Evolutionary conservation across 2,329 filamentous ascomycete species (phyloP).

Genomic region (Colletotrichum cereale): DNA sequence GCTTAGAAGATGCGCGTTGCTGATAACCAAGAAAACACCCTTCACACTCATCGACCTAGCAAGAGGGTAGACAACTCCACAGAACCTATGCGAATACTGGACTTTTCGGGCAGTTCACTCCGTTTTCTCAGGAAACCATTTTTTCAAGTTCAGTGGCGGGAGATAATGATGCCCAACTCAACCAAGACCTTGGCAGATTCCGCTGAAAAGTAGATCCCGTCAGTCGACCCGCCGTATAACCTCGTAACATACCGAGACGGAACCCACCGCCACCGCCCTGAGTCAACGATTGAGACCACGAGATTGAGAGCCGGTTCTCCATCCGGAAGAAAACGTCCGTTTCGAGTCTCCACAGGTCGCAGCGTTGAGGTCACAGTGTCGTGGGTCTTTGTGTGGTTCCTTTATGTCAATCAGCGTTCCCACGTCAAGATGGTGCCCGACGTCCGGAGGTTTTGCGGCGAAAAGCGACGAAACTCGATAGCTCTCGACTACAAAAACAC

Average conservation of each 20-base stretch:
- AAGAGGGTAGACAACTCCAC: neutral
- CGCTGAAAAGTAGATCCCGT: slow-evolving; percentile 2
- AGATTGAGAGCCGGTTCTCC: neutral
- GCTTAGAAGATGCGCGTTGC: neutral
- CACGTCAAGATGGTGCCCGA: neutral
- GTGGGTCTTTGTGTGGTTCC: slow-evolving; percentile 7
- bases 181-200: neutral
- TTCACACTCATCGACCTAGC: neutral
- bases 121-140: neutral
- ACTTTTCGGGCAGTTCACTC: neutral
- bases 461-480: no score
- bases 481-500: slow-evolving; percentile 3
- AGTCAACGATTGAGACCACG: neutral
- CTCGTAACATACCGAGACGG: neutral
- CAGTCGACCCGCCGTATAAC: slow-evolving; percentile 17
- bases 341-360: neutral
- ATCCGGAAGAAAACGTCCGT: slow-evolving; percentile 28
- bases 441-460: slow-evolving; percentile 6
- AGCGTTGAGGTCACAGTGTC: neutral
- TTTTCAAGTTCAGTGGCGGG: neutral
- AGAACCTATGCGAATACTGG: neutral
- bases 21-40: neutral
- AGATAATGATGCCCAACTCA: neutral
- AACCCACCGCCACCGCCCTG: neutral
- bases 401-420: neutral